Conservation (phyloP, 345 rosid species). For the Bretschneidera sinensis region DNA sequence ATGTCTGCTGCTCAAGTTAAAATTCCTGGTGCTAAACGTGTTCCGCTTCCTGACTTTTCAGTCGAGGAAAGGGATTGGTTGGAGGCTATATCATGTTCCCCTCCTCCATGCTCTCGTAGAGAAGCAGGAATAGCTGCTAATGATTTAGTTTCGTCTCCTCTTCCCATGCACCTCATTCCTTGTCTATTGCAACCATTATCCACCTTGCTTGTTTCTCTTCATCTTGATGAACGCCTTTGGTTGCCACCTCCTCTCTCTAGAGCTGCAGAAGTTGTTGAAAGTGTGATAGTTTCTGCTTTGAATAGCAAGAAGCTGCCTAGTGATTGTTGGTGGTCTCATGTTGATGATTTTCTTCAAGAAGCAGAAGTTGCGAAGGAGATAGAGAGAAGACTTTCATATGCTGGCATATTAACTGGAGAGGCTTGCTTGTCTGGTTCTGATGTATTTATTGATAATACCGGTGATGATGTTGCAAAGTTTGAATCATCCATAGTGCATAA, state of each 20-base stretch:
- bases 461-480: constrained; percentile 23
- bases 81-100: constrained; percentile 84
- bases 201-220: constrained; percentile 66
- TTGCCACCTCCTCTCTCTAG: constrained; percentile 68
- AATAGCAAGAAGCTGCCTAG: constrained; percentile 44
- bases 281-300: constrained; percentile 53
- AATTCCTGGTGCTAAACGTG: constrained; percentile 43
- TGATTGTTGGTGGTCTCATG: constrained; percentile 61
- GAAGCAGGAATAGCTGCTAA: constrained; percentile 91
- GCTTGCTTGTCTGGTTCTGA: constrained; percentile 33
- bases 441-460: constrained; percentile 34
- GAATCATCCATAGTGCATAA: constrained; percentile 28
- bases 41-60: constrained; percentile 68
- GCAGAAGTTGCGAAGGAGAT: constrained; percentile 51
- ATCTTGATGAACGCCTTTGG: constrained; percentile 71
- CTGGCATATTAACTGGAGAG: constrained; percentile 58
- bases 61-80: constrained; percentile 97
- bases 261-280: constrained; percentile 56
- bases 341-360: constrained; percentile 57
- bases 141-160: constrained; percentile 74
- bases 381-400: constrained; percentile 48
- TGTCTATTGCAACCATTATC: constrained; percentile 69
- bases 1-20: constrained; percentile 67
- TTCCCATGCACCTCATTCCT: constrained; percentile 75
- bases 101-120: constrained; percentile 93